Evolutionary conservation across 2,329 filamentous ascomycete genomes (phyloP), one percentile per base, ranked within the genome.

Genomic region (Fusarium stilboides): DNA sequence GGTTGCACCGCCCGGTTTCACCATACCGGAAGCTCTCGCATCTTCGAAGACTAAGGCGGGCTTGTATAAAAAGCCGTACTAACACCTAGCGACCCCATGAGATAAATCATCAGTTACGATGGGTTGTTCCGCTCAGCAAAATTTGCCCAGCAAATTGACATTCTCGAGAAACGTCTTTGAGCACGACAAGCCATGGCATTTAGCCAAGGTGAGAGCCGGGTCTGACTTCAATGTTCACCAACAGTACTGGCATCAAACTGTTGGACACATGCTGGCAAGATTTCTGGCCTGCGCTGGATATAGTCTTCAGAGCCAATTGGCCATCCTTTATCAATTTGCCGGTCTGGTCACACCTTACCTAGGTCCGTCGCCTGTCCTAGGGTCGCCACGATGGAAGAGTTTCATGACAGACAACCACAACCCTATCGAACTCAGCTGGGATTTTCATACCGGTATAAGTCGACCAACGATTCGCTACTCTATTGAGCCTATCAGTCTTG

Each of bases 351-450:
- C 50, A 14, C 61, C 58, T 15, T 33, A 26, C 31, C 50, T 64
- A 3, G 61, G 61, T 0, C 13, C 28, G 0, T 31, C 39, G 1
- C 60, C 39, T 6, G n/a, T 4, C 3, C 9, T 13, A 3, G 50
- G 50, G 4, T 26, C 20, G 2, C 34, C 34, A 10, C 12, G 0
- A 26, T 80, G 79, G 79, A 67, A 74, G 56, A 81, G 80, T 60
- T 82, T 80, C 59, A 81, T 81, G 79, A 81, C 79, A 5, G 80
- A 82, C 47, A 76, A 81, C 50, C 62, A 76, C 44, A 77, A 71
- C 3, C 80, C 80, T 0, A 68, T 81, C 8, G 79, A 81, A 63
- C 57, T 81, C 3, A 81, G 79, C 63, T 81, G 80, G 80, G 76
- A 76, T 17, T 80, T 76, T 71, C 33, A 53, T n/a, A 60, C 59